phyloP scores from a whole-genome alignment of 2,329 filamentous ascomycete genomes.

The Stemphylium beticola region DNA sequence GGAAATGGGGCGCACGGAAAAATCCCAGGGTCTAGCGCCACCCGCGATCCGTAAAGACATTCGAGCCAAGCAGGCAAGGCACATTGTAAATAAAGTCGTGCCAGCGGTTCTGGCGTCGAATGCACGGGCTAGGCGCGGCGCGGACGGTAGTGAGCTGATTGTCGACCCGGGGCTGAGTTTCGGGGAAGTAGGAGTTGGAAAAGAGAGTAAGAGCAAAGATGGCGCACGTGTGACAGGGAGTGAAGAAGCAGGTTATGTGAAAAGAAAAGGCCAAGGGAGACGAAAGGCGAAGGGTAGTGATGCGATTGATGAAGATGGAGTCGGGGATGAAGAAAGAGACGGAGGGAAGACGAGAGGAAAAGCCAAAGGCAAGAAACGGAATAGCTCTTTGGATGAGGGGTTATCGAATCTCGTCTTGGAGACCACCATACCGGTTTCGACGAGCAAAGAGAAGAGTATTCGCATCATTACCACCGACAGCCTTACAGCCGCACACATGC shows the following conservation, averaged over 20 bases:
- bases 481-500: conserved; percentile 58
- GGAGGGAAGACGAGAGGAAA: conserved; percentile 15
- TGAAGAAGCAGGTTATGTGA: conserved; percentile 32
- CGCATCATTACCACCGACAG: conserved; percentile 60
- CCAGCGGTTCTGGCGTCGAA: conserved; percentile 62
- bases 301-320: conserved; percentile 9
- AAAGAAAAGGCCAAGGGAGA: conserved; percentile 44
- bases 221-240: conserved; percentile 1
- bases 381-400: conserved; percentile 18
- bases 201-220: background rate
- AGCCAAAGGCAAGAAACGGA: conserved; percentile 13
- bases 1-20: conserved; percentile 46
- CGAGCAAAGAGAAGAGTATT: conserved; percentile 37
- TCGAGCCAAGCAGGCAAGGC: conserved; percentile 61
- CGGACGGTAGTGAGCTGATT: conserved; percentile 60
- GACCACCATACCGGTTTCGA: background rate
- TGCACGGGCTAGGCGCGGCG: conserved; percentile 61
- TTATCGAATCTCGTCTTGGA: conserved; percentile 14
- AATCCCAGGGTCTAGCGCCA: conserved; percentile 47
- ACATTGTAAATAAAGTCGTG: conserved; percentile 66
- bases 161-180: conserved; percentile 42
- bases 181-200: background rate
- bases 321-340: conserved; percentile 11
- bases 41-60: conserved; percentile 46
- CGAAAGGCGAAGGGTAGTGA: conserved; percentile 31